Evolutionary conservation across 495 filamentous ascomycete genomes (phyloP).

Genomic region (Ascobolus immersus): DNA sequence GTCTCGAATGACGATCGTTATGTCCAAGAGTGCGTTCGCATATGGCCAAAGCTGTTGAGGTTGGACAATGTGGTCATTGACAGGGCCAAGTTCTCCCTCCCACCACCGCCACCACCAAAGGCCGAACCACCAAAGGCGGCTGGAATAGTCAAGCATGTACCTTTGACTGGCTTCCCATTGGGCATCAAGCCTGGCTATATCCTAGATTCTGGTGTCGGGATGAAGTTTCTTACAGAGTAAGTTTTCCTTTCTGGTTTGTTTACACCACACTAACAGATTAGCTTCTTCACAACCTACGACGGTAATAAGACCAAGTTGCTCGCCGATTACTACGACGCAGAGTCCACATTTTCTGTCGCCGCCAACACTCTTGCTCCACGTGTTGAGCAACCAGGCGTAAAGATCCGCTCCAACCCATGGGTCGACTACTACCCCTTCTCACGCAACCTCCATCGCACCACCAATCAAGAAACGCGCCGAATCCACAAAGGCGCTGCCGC

Average conservation of each 20-base stretch:
- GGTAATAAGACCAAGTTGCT: slow-evolving; percentile 36
- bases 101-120: too few species aligned
- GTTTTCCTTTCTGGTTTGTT: slow-evolving; percentile 1
- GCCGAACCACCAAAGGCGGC: too few species aligned
- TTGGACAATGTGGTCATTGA: slow-evolving; percentile 20
- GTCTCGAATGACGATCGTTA: slow-evolving; percentile 35
- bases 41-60: slow-evolving; percentile 52
- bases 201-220: slow-evolving; percentile 44
- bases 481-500: too few species aligned
- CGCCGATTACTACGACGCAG: slow-evolving; percentile 45
- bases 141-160: too few species aligned
- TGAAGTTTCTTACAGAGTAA: slow-evolving; percentile 13
- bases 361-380: slow-evolving; percentile 40
- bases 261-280: slow-evolving; percentile 1
- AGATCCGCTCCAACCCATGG: slow-evolving; percentile 27
- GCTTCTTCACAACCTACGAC: slow-evolving; percentile 53
- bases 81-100: too few species aligned
- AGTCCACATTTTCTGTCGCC: slow-evolving; percentile 53
- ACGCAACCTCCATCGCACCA: slow-evolving; percentile 52
- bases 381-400: slow-evolving; percentile 18
- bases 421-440: slow-evolving; percentile 54
- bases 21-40: slow-evolving; percentile 43
- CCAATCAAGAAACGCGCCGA: slow-evolving; percentile 25
- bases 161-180: too few species aligned
- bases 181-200: slow-evolving; percentile 37